Evolutionary conservation across 805 yeast genomes (phyloP).

Genomic region (Schwanniomyces occidentalis): DNA sequence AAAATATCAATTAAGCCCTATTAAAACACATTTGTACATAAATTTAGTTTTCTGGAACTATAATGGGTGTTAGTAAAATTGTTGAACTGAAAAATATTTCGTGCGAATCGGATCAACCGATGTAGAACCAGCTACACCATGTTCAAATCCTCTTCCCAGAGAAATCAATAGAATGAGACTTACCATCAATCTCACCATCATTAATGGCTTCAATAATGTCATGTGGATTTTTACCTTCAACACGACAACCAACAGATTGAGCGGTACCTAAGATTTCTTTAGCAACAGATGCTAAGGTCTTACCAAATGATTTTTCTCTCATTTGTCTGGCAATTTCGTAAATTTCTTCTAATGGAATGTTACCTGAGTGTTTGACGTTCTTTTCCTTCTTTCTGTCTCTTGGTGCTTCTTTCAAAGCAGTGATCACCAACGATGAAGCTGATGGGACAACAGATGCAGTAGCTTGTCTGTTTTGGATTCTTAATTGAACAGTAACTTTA

Average conservation of each 20-base stretch:
- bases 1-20: slow-evolving; percentile 35
- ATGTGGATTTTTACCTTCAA: slow-evolving; percentile 98
- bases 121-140: slow-evolving; percentile 23
- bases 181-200: slow-evolving; percentile 90
- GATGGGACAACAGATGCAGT: slow-evolving; percentile 98
- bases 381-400: slow-evolving; percentile 99
- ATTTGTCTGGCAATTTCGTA: slow-evolving; percentile 96
- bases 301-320: slow-evolving; percentile 98
- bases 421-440: slow-evolving; percentile 97
- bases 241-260: slow-evolving; percentile 99
- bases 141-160: slow-evolving; percentile 1
- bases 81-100: neutral
- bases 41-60: slow-evolving; percentile 72
- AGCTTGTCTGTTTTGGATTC: slow-evolving; percentile 99
- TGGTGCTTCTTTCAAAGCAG: slow-evolving; percentile 99
- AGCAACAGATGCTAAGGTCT: slow-evolving; percentile 92
- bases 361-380: slow-evolving; percentile 99
- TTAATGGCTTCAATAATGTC: slow-evolving; percentile 97
- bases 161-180: slow-evolving; percentile 30
- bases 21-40: slow-evolving; percentile 39
- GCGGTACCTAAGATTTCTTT: slow-evolving; percentile 99
- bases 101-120: neutral
- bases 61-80: slow-evolving; percentile 14
- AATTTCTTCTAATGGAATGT: slow-evolving; percentile 95
- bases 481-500: slow-evolving; percentile 97